Evolutionary conservation across 306 rosid genomes (phyloP), one percentile per base, ranked within the genome.

Genomic region (Malus sylvestris): DNA sequence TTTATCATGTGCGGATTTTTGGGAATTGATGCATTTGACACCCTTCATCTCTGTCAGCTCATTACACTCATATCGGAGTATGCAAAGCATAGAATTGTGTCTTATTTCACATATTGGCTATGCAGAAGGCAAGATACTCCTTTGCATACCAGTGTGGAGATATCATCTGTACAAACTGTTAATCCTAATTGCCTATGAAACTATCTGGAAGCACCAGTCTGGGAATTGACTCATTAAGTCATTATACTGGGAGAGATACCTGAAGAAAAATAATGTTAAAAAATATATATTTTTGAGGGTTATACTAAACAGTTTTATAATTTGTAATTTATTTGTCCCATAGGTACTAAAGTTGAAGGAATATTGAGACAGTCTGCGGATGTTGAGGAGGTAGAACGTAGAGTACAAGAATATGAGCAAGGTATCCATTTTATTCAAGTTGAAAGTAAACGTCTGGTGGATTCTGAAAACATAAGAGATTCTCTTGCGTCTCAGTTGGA

Each of bases 341-440:
- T 75, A 96, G 99, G 98, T 72, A 84, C 88, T 57, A 88, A 89
- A 74, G 83, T 89, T 81, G 99, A 96, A 85, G 99, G 99, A 68
- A 96, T 96, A 78, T 87, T 96, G 71, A 82, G 99, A 82, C 99
- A 96, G 68, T 91, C 98, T 78, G 99, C 99, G 18, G 99, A 96
- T 77, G 99, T 96, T 57, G 99, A 96, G 90, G 99, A 96, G 82
- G 99, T 96, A 75, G 98, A 96, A 23, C 87, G 83, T n/a, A 85
- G 99, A 81, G 98, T 96, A 75, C 99, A 93, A 84, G 97, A 89
- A 78, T 96, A 93, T 61, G 99, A 93, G 78, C 97, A 96, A 89
- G 99, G 98, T 96, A 85, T 64, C 52, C n/a, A 20, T 71, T 73
- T 29, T 65, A 59, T 59, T 62, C 45, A 42, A 32, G 81, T 22